A percentile compares a stretch with the other conserved stretches of the same genome.
Conservation (phyloP, 495 filamentous ascomycete species). For the Cercophora sp. region DNA sequence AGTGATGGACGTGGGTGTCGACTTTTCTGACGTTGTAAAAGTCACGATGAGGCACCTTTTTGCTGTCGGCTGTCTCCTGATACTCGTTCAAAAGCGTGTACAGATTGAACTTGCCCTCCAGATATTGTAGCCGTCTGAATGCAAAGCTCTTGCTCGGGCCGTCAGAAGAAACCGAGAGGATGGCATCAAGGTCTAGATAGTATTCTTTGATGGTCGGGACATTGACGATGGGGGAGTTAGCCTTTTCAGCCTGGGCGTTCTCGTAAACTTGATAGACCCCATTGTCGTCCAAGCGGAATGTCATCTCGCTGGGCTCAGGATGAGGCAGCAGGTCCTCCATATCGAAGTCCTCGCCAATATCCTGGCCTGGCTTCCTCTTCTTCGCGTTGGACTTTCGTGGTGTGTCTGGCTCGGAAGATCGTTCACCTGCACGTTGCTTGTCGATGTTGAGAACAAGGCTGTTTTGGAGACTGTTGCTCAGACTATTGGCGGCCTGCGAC, state of each 20-base stretch:
- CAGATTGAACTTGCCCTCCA: slow-evolving; percentile 94
- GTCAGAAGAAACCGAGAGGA: slow-evolving; percentile 82
- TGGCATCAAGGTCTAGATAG: slow-evolving; percentile 88
- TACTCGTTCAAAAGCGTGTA: slow-evolving; percentile 92
- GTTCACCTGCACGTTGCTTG: slow-evolving; percentile 19
- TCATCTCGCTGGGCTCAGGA: slow-evolving; percentile 63
- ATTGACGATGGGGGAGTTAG: slow-evolving; percentile 63
- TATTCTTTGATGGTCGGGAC: slow-evolving; percentile 89
- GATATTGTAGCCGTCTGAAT: slow-evolving; percentile 86
- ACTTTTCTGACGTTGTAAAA: slow-evolving; percentile 99
- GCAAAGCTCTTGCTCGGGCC: slow-evolving; percentile 96
- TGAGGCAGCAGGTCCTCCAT: slow-evolving; percentile 71
- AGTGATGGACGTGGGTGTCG: slow-evolving; percentile 98
- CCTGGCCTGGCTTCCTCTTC: slow-evolving; percentile 79
- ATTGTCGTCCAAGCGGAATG: slow-evolving; percentile 71
- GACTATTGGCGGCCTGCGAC: slow-evolving; percentile 34
- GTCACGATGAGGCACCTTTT: slow-evolving; percentile 93
- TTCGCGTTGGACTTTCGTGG: slow-evolving; percentile 35
- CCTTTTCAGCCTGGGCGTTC: slow-evolving; percentile 54
- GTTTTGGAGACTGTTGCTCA: slow-evolving; percentile 51
- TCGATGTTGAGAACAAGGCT: slow-evolving; percentile 47
- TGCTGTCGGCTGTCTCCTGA: slow-evolving; percentile 95
- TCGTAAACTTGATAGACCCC: slow-evolving; percentile 92
- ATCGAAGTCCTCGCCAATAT: slow-evolving; percentile 76
- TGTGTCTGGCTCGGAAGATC: slow-evolving; percentile 15